phyloP scores from a whole-genome alignment of 768 basidiomycete genomes.

The Calvatia gigantea region DNA sequence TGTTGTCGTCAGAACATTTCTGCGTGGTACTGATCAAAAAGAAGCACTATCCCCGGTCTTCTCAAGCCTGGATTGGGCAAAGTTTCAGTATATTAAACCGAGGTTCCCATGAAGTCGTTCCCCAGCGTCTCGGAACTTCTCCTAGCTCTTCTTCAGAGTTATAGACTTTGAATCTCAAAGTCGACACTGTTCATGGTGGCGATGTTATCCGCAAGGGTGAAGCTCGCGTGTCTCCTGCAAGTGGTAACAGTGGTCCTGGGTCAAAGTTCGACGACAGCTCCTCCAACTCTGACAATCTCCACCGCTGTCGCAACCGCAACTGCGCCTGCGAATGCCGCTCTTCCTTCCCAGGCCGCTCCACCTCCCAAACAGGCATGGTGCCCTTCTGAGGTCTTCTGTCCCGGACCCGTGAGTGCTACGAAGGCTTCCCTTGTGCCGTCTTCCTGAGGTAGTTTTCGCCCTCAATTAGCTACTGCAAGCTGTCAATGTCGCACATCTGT shows the following conservation, averaged over 20 bases:
- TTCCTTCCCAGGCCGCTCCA: constrained; percentile 63
- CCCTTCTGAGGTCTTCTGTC: constrained; percentile 71
- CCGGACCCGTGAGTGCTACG: constrained; percentile 56
- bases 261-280: constrained; percentile 8
- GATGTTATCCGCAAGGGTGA: background rate
- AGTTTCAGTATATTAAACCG: background rate
- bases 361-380: constrained; percentile 80
- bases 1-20: background rate
- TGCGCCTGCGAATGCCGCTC: constrained; percentile 40
- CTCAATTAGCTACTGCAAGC: constrained; percentile 70
- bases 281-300: constrained; percentile 39
- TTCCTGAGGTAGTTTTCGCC: constrained; percentile 12
- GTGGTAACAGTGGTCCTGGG: background rate
- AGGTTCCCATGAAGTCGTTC: background rate
- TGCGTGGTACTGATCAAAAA: constrained; percentile 4
- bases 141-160: background rate
- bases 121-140: background rate
- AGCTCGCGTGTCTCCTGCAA: constrained; percentile 3
- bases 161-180: background rate
- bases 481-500: constrained; percentile 74
- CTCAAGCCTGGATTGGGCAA: background rate
- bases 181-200: background rate
- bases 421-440: constrained; percentile 3
- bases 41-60: background rate
- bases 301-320: constrained; percentile 69